Evolutionary conservation across 2,329 filamentous ascomycete species (phyloP), one percentile per base, ranked within the genome.

Genomic region (Fusarium equiseti): DNA sequence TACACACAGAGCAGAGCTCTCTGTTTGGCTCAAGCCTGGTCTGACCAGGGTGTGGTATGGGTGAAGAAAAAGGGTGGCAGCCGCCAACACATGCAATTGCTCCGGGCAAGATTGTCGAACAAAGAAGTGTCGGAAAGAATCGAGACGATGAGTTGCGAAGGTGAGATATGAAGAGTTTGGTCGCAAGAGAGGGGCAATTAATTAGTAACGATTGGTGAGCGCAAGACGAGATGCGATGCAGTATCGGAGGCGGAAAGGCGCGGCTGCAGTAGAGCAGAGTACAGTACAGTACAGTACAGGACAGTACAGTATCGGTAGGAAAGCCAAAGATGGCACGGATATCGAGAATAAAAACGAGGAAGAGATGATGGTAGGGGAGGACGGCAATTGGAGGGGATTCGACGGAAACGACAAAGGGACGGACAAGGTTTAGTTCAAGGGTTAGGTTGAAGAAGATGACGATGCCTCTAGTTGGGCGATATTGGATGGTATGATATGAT

Each of bases 391-490:
- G 62, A 63, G 45, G 54, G 56, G 59, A 64, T 72, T 71, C 62
- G 73, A 75, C 73, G 73, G 73, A 75, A 75, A 75, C 73, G 73
- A 75, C 73, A 35, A 53, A 72, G 70, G 32, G 58, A 48, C 63
- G 62, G 68, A 71, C 69, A 75, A 74, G 72, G 72, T 75, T 76
- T 72, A 67, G 63, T 62, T 52, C 66, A 63, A 66, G 63, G 24
- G 24, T 26, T 55, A 68, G 48, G 56, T 44, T 42, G 43, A 64
- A 70, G 20, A 57, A 44, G 55, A 60, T 64, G 55, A 55, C 62
- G 64, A 67, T 67, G 32, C n/a, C 22, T 55, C 49, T 20, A 29
- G 15, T 18, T 38, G 26, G 12, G 18, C 18, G 46, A 8, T 10
- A 22, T 27, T 10, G 27, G 10, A 27, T 18, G 32, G 11, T 29